Conservation (phyloP, 1,139 yeast species). For the Lizanozyma gosingica region DNA sequence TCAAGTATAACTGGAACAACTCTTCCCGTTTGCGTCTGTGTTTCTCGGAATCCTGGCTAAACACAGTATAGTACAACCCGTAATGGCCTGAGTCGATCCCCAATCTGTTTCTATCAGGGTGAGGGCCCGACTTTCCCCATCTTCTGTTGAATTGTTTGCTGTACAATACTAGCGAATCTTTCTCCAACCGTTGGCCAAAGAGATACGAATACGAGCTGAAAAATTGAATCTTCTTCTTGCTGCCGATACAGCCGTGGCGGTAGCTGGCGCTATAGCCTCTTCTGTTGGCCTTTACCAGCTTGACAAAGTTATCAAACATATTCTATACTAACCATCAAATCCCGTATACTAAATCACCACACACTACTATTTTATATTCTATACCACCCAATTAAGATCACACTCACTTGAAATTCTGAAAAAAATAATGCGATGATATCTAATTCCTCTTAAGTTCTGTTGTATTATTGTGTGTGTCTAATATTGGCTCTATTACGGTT, state of each 20-base stretch:
- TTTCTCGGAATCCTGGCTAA: slow-evolving; percentile 27
- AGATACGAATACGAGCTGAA: slow-evolving; percentile 34
- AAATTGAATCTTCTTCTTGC: slow-evolving; percentile 23
- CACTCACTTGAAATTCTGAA: no score
- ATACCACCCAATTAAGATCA: no score
- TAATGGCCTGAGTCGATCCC: slow-evolving; percentile 34
- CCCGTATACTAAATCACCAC: no score
- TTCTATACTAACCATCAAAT: slow-evolving; percentile 1
- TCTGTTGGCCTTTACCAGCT: slow-evolving; percentile 13
- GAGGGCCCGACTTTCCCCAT: slow-evolving; percentile 10
- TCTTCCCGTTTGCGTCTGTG: slow-evolving; percentile 8
- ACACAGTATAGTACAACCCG: slow-evolving; percentile 36
- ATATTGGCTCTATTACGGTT: no score
- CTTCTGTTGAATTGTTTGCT: slow-evolving; percentile 13
- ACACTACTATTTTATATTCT: no score
- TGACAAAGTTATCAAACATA: slow-evolving; percentile 19
- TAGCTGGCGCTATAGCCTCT: neutral
- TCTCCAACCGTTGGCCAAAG: no score
- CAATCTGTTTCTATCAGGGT: slow-evolving; percentile 11
- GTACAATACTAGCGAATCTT: slow-evolving; percentile 14
- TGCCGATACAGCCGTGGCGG: slow-evolving; percentile 4
- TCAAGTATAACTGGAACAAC: neutral
- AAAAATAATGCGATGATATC: no score
- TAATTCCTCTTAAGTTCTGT: no score
- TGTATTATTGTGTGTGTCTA: no score